phyloP scores from a whole-genome alignment of 371 early-diverging fungal species.

The Mortierella sp. region DNA sequence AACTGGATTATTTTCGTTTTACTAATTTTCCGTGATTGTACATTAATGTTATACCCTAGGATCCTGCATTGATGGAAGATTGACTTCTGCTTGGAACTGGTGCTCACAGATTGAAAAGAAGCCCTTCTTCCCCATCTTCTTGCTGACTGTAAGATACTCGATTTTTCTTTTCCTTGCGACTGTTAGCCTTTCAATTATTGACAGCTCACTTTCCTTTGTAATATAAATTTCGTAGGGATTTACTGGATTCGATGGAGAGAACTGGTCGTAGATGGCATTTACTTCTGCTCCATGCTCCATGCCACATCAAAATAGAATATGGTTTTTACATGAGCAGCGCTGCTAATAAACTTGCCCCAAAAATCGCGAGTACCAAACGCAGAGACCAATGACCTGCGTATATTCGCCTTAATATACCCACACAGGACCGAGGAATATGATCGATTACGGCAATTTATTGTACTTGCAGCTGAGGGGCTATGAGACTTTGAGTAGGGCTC shows the following conservation, averaged over 20 bases:
- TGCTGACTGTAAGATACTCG: conserved; percentile 76
- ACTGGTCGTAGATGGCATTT: conserved; percentile 35
- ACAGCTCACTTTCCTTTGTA: background rate
- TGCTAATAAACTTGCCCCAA: background rate
- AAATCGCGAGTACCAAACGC: background rate
- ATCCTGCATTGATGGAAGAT: conserved; percentile 96
- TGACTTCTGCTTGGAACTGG: conserved; percentile 98
- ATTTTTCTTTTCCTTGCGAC: too few relatives aligned
- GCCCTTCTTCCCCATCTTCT: conserved; percentile 89
- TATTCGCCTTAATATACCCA: too few relatives aligned
- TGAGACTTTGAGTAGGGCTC: too few relatives aligned
- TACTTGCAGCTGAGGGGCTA: too few relatives aligned
- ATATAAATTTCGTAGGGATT: conserved; percentile 67
- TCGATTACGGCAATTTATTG: too few relatives aligned
- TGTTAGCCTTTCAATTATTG: background rate
- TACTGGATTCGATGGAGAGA: conserved; percentile 84
- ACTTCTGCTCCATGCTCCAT: background rate
- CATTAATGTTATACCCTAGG: conserved; percentile 18
- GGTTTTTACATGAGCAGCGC: too few relatives aligned
- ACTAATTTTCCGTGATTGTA: background rate
- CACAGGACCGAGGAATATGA: too few relatives aligned
- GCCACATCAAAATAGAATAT: background rate
- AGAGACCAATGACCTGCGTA: too few relatives aligned
- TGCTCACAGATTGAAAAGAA: conserved; percentile 96
- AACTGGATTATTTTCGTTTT: background rate